Conservation (phyloP, 1,139 yeast genomes). For the Debaryomyces udenii region DNA sequence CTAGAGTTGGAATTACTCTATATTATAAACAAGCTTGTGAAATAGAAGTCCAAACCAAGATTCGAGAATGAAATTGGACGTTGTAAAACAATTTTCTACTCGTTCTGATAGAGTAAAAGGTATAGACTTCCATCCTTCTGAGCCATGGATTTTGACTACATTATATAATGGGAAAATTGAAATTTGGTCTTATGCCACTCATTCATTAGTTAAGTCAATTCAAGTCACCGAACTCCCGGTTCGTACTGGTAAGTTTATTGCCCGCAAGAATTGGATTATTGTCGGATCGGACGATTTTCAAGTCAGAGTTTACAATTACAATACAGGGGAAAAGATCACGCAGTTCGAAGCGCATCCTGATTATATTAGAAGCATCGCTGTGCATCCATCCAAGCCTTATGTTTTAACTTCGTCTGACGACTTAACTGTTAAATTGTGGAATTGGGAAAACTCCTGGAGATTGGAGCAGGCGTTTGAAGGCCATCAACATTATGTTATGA, state of each 20-base stretch:
- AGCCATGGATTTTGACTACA: conserved; percentile 93
- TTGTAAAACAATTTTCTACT: conserved; percentile 74
- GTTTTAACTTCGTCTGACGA: conserved; percentile 91
- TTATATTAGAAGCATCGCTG: conserved; percentile 89
- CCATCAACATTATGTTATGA: conserved; percentile 94
- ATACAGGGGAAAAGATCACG: conserved; percentile 89
- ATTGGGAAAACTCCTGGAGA: conserved; percentile 94
- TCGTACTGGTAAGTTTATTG: conserved; percentile 92
- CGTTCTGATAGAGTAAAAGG: conserved; percentile 97
- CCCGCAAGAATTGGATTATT: conserved; percentile 96
- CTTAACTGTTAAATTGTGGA: conserved; percentile 89
- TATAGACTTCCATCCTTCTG: conserved; percentile 95
- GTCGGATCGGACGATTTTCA: conserved; percentile 97
- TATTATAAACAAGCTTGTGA: conserved; percentile 5
- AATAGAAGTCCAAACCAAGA: conserved; percentile 7
- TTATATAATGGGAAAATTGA: conserved; percentile 84
- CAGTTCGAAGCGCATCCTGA: conserved; percentile 99
- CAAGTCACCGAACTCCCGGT: conserved; percentile 95
- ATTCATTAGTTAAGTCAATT: conserved; percentile 48
- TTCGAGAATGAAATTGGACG: conserved; percentile 48
- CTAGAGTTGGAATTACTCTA: conserved; percentile 10
- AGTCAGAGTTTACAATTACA: conserved; percentile 88
- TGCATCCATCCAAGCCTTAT: conserved; percentile 91
- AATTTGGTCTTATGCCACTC: conserved; percentile 91
- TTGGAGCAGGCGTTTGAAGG: conserved; percentile 92